These are phyloP conservation scores for Manihot esculenta DNA, from an alignment of 441 rosid genomes.

Conservation along the genomic window DNA sequence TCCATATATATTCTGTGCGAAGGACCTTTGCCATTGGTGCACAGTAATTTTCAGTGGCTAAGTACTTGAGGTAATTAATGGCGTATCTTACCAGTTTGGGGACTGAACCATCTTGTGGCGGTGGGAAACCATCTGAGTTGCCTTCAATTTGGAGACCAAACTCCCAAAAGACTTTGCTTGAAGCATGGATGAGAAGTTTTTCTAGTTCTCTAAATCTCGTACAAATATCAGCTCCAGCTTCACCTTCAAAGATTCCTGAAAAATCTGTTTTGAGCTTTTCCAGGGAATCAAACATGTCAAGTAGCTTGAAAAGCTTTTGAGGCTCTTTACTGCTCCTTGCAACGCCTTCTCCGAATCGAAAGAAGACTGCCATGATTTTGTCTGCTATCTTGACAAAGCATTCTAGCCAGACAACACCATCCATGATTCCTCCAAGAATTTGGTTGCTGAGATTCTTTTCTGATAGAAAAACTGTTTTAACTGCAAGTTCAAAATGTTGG, in stretches of 20 bases:
- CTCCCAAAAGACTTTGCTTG: constrained; percentile 61
- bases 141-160: constrained; percentile 65
- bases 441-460: constrained; percentile 56
- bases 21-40: constrained; percentile 54
- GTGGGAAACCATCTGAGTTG: constrained; percentile 47
- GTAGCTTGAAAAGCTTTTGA: constrained; percentile 65
- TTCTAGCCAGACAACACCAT: constrained; percentile 51
- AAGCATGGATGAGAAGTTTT: constrained; percentile 53
- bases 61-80: constrained; percentile 57
- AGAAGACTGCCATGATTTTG: constrained; percentile 70
- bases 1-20: constrained; percentile 60
- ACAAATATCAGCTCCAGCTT: constrained; percentile 54
- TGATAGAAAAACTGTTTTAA: constrained; percentile 44
- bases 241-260: constrained; percentile 46
- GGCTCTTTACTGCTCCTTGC: constrained; percentile 66
- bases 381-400: constrained; percentile 68
- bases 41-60: constrained; percentile 42
- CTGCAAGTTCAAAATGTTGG: constrained; percentile 51
- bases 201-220: constrained; percentile 53
- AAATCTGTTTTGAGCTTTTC: constrained; percentile 48
- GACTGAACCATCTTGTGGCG: constrained; percentile 55
- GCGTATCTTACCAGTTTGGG: constrained; percentile 68
- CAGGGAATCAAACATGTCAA: constrained; percentile 59
- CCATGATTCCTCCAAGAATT: constrained; percentile 45
- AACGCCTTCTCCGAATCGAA: constrained; percentile 69